Percentiles rank a stretch among this genome's conserved stretches.
These are phyloP conservation scores for Thermochaetoides thermophila DNA, from an alignment of 495 filamentous ascomycete species.

Conservation along the genomic window DNA sequence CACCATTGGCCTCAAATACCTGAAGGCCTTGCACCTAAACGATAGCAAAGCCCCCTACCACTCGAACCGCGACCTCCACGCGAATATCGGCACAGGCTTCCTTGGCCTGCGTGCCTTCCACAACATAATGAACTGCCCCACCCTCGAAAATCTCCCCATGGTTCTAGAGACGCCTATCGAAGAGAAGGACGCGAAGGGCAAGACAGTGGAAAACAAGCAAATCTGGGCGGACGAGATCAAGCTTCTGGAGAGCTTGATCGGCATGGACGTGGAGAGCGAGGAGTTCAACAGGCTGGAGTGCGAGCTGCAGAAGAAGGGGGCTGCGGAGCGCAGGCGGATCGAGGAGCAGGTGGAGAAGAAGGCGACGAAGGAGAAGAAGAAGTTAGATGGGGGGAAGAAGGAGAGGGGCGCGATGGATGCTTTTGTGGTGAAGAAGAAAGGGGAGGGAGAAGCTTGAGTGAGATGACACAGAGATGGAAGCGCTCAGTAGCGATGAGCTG, in stretches of 20 bases:
- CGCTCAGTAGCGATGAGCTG: too few relatives aligned
- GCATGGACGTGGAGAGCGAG: conserved; percentile 53
- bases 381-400: conserved; percentile 23
- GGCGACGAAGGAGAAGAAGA: conserved; percentile 35
- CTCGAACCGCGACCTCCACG: conserved; percentile 72
- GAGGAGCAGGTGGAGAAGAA: conserved; percentile 58
- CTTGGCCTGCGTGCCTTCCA: conserved; percentile 81
- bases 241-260: conserved; percentile 75
- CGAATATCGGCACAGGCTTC: conserved; percentile 89
- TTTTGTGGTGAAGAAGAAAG: conserved; percentile 19
- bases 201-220: conserved; percentile 50
- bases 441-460: conserved; percentile 22
- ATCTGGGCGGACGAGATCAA: conserved; percentile 82
- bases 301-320: conserved; percentile 57
- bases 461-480: too few relatives aligned
- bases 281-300: conserved; percentile 41
- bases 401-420: conserved; percentile 19
- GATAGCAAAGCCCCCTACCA: conserved; percentile 78
- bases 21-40: conserved; percentile 80
- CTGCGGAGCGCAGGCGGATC: conserved; percentile 52
- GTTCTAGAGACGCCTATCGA: conserved; percentile 91
- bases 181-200: conserved; percentile 37
- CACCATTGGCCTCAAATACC: conserved; percentile 63
- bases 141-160: conserved; percentile 72
- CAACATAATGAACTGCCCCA: conserved; percentile 70